Evolutionary conservation across 768 basidiomycete genomes (phyloP), one percentile per base, ranked within the genome.

Genomic region (Psilocybe cyanescens): DNA sequence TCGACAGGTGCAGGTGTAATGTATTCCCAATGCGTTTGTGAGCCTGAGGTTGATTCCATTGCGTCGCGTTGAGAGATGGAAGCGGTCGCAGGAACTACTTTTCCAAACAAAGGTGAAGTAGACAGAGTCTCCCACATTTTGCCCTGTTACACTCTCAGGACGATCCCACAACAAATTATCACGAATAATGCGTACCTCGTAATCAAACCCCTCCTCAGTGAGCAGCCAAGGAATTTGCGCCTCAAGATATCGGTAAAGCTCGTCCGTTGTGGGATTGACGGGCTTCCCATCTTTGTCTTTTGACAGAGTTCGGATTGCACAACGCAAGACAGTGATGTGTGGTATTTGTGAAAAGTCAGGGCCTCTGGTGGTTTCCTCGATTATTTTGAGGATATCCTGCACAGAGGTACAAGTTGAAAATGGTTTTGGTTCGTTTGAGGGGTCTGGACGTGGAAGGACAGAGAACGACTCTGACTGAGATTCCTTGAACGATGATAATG

Each of bases 61-160:
- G 67, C 68, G 48, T 67, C 39, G n/a, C 4, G 41, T n/a, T 67
- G 68, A 11, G 61, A 65, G 29, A 66, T n/a, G 33, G 70, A 48
- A 28, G 60, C 39, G 39, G 68, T 60, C 19, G 70, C 59, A 17
- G 68, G 63, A 29, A 60, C 35, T 45, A 65, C 70, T 50, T 79
- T 83, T n/a, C 66, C 73, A 63, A 89, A 92, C 9, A 84, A 66
- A 1, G 85, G 78, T 50, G 73, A 81, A 11, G 74, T 81, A 46
- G 79, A 83, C 19, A 90, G 83, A 2, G 83, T 83, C 37, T 84
- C 79, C 88, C 89, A 92, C 24, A 92, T 72, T 69, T 76, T 81
- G 86, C 76, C 68, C 76, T 76, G 57, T 11, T 51, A 16, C 37
- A 39, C 29, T 55, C 33, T 60, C 9, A 53, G 30, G 24, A 39